Base-by-base conservation (phyloP, 2,329 filamentous ascomycete genomes). In the Fusarium odoratissimum region DNA sequence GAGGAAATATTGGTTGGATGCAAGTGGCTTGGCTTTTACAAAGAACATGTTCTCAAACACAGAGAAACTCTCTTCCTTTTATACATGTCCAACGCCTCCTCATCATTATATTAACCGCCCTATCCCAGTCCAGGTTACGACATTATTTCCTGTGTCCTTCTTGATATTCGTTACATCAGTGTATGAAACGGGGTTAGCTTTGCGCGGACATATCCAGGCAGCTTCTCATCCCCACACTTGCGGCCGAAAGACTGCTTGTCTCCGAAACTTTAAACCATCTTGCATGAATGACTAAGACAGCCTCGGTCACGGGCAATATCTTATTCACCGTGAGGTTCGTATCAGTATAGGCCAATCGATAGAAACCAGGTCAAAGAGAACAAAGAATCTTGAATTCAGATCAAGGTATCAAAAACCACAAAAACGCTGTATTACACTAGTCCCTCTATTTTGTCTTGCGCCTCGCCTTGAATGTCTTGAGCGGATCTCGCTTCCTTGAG, bases 391-490 rank as follows among this genome's bases (percentile, higher is more conserved):
- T 70, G 28, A 58, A 65, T 54, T 60, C 49, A 70, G 33, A 49
- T 48, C 72, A 64, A 77, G 75, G 69, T 76, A 76, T 73, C 44
- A 46, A 60, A 49, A 58, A 59, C 42, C 45, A 60, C 37, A 44
- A 64, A 65, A 64, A 64, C 72, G 57, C 68, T 72, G 19, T 62
- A 55, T 69, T 63, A 60, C 64, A 45, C 62, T 60, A 37, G 31
- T 45, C 40, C 56, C 21, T 71, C 67, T 76, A 82, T 67, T 81
- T 82, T 59, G 78, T 81, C 81, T 86, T 89, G 60, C 85, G 81
- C 75, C 87, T 84, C 30, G 89, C 89, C 81, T 94, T 97, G 82
- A 98, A 96, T 13, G 92, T 95, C 86, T 95, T 97, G 79, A 98
- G 84, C 11, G 95, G 95, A 85, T 98, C 94, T 58, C 89, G 84